Percentiles rank a stretch among this genome's conserved stretches.
These are phyloP conservation scores for Haemoproteus tartakovskyi DNA, from an alignment of 169 alveolate species.

Conservation along the genomic window DNA sequence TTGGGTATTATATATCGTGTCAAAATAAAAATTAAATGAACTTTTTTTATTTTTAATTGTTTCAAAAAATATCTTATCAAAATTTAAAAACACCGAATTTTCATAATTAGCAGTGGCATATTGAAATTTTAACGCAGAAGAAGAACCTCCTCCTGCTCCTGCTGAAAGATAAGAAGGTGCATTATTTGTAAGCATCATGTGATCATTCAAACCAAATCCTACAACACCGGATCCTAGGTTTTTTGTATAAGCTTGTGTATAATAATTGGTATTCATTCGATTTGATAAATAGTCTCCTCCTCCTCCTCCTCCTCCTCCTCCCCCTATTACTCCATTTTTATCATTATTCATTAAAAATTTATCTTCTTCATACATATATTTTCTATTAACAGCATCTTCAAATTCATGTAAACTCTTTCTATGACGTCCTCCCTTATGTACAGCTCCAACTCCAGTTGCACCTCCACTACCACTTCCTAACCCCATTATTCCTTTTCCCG, in stretches of 20 bases:
- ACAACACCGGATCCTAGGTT: constrained; percentile 22
- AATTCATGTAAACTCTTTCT: constrained; percentile 39
- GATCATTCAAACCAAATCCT: too few species aligned
- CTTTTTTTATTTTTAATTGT: constrained; percentile 64
- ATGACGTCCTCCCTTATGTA: constrained; percentile 32
- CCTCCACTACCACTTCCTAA: too few species aligned
- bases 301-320: too few species aligned
- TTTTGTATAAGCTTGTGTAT: constrained; percentile 9
- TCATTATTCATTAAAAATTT: constrained; percentile 28
- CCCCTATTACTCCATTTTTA: too few species aligned
- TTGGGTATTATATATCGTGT: constrained; percentile 60
- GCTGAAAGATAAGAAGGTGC: too few species aligned
- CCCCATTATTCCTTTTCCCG: too few species aligned
- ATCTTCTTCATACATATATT: constrained; percentile 62
- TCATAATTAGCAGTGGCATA: constrained; percentile 62
- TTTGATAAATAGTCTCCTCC: constrained; percentile 57
- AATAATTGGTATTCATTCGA: constrained; percentile 40
- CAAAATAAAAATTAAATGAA: constrained; percentile 67
- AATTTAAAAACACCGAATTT: constrained; percentile 60
- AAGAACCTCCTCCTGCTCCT: too few species aligned
- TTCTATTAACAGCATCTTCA: constrained; percentile 53
- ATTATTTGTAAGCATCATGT: constrained; percentile 26
- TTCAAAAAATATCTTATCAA: constrained; percentile 64
- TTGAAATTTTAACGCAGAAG: constrained; percentile 36
- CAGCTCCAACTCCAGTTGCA: too few species aligned